Conservation (phyloP, 2,329 filamentous ascomycete species). For the Tolypocladium sp. region DNA sequence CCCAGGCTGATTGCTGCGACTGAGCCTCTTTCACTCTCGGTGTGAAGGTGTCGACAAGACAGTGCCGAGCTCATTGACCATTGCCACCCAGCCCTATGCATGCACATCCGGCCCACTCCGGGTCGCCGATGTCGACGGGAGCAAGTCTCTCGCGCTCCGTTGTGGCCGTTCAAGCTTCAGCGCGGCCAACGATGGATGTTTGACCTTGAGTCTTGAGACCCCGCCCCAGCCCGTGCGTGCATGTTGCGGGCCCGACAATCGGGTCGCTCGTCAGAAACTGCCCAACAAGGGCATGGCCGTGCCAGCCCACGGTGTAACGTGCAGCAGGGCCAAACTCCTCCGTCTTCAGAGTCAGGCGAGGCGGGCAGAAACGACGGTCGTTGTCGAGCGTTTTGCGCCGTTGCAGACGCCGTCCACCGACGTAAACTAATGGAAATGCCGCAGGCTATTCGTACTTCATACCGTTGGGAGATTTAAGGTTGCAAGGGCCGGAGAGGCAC, state of each 20-base stretch:
- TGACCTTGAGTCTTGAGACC: background rate
- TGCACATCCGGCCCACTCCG: background rate
- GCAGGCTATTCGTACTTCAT: background rate
- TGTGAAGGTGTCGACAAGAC: background rate
- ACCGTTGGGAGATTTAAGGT: background rate
- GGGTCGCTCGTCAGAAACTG: background rate
- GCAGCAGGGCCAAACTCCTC: background rate
- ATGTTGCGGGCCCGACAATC: background rate
- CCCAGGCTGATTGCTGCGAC: no score
- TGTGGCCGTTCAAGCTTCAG: background rate
- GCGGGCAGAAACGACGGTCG: background rate
- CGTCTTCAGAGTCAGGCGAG: background rate
- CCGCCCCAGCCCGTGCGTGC: background rate
- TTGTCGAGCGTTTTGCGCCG: background rate
- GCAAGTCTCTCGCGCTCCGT: background rate
- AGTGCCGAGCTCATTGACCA: background rate
- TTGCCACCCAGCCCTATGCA: background rate
- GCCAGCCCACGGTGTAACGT: background rate
- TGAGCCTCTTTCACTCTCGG: background rate
- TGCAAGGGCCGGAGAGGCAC: no score
- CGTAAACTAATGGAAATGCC: background rate
- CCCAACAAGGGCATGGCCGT: background rate
- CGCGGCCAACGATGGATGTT: background rate
- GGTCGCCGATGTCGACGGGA: background rate
- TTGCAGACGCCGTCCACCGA: background rate